These are phyloP conservation scores for Zoysia matrella DNA, from an alignment of 202 grass and related monocot genomes.

Conservation along the genomic window DNA sequence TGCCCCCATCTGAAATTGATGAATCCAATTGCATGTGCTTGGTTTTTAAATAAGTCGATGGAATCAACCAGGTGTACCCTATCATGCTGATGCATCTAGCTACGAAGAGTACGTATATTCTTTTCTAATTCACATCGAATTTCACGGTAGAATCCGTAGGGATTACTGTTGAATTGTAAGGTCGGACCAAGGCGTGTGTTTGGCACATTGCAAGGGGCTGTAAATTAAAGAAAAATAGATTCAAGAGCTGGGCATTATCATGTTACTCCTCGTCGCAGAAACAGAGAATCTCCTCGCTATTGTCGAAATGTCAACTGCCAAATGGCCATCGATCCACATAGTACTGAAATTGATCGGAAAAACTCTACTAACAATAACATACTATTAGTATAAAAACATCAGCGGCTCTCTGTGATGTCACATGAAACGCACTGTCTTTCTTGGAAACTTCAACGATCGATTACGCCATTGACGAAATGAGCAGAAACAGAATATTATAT, in stretches of 20 bases:
- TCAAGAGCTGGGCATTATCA: neutral
- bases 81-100: neutral
- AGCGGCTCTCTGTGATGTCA: no score
- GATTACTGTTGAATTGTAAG: neutral
- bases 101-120: neutral
- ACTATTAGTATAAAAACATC: no score
- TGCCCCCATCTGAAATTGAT: neutral
- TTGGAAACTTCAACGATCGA: no score
- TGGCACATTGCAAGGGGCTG: neutral
- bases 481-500: no score
- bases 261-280: neutral
- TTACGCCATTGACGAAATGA: no score
- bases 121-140: neutral
- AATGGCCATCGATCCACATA: neutral
- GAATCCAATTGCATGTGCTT: neutral
- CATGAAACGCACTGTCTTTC: no score
- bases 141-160: constrained; percentile 16
- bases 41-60: neutral
- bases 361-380: no score
- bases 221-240: neutral
- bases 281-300: neutral
- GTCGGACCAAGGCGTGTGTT: neutral
- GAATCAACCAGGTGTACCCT: constrained; percentile 37
- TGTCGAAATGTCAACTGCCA: constrained; percentile 3
- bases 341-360: neutral